phyloP scores from a whole-genome alignment of 1,284 basidiomycete genomes.

The Boletus albobrunnescens region DNA sequence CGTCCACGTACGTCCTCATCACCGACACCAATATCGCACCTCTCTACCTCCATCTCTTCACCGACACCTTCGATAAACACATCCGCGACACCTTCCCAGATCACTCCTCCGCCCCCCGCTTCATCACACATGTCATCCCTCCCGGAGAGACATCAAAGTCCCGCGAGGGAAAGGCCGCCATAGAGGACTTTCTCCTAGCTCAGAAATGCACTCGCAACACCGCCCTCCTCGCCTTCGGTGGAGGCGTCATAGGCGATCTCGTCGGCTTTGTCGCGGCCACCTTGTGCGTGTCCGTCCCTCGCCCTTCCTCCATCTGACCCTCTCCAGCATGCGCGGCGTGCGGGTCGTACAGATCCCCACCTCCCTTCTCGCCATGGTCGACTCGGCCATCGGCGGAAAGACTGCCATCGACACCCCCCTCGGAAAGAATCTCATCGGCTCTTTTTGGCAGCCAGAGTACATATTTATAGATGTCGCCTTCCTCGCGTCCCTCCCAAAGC shows the following conservation, averaged over 20 bases:
- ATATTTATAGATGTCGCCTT: constrained; percentile 98
- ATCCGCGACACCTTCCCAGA: constrained; percentile 32
- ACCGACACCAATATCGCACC: constrained; percentile 88
- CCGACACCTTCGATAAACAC: constrained; percentile 59
- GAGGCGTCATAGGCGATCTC: constrained; percentile 95
- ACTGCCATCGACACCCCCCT: constrained; percentile 96
- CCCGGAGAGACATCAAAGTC: constrained; percentile 94
- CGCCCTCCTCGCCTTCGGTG: constrained; percentile 90
- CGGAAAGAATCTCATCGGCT: constrained; percentile 97
- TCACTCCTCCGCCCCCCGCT: constrained; percentile 49
- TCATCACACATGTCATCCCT: constrained; percentile 76
- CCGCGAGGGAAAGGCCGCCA: constrained; percentile 85
- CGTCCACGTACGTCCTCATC: constrained; percentile 89
- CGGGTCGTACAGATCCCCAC: constrained; percentile 96
- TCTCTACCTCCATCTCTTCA: constrained; percentile 70
- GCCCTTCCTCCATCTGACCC: not conserved
- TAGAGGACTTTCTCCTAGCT: constrained; percentile 91
- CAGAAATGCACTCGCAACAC: constrained; percentile 92
- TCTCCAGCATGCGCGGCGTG: constrained; percentile 76
- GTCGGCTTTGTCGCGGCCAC: constrained; percentile 96
- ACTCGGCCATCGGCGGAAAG: constrained; percentile 96
- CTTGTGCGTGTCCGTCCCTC: constrained; percentile 60
- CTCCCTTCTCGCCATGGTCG: constrained; percentile 96
- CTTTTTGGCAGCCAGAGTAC: constrained; percentile 97
- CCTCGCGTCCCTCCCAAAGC: constrained; percentile 86